Evolutionary conservation across 108 stramenopile genomes (phyloP).

Genomic region (Cyclotella cryptica): DNA sequence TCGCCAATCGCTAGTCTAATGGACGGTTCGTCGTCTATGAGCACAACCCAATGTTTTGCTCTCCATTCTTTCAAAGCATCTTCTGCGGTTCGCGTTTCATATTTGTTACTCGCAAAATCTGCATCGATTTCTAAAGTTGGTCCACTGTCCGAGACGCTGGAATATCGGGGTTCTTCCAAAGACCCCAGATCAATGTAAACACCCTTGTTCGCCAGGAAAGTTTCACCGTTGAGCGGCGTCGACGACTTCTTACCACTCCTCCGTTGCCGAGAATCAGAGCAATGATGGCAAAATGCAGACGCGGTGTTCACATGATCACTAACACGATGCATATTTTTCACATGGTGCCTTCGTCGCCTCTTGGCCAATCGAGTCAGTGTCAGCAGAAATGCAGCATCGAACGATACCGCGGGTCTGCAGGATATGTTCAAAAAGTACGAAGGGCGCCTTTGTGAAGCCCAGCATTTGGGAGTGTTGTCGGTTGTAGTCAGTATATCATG

Average conservation of each 20-base stretch:
- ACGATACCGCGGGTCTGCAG: no score
- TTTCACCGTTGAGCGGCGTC: background rate
- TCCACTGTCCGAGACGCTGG: background rate
- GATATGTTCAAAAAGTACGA: no score
- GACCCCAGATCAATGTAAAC: constrained; percentile 7
- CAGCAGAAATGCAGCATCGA: no score
- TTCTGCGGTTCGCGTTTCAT: background rate
- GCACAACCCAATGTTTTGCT: constrained; percentile 66
- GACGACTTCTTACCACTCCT: background rate
- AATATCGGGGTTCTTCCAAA: background rate
- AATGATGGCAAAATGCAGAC: no score
- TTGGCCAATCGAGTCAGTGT: no score
- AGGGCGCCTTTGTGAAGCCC: no score
- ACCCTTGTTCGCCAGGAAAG: background rate
- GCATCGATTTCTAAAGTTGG: background rate
- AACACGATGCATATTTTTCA: no score
- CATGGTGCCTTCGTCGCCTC: no score
- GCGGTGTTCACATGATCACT: no score
- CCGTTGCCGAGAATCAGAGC: no score
- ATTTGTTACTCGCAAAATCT: background rate
- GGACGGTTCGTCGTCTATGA: constrained; percentile 88
- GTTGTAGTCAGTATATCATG: no score
- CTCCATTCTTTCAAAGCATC: constrained; percentile 17
- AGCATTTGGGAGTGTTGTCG: no score
- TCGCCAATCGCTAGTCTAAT: constrained; percentile 82